Percentiles rank a stretch among this genome's conserved stretches.
Conservation (phyloP, 2,329 filamentous ascomycete species). For the Ambrosiella cleistominuta region DNA sequence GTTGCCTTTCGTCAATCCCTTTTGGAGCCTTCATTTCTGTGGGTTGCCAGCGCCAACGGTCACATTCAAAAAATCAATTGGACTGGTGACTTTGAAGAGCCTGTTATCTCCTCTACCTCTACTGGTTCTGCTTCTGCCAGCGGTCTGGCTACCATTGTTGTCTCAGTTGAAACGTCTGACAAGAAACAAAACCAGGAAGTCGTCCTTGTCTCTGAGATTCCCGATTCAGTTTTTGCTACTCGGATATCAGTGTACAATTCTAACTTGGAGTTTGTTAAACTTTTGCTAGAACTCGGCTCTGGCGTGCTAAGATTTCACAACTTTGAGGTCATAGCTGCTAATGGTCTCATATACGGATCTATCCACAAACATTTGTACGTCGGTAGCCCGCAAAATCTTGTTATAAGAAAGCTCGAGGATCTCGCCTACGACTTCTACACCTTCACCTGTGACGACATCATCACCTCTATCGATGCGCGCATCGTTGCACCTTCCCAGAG, state of each 20-base stretch:
- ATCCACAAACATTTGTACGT: conserved; percentile 23
- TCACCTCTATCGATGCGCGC: conserved; percentile 50
- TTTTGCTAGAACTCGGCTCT: conserved; percentile 6
- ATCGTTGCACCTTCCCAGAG: conserved; percentile 17
- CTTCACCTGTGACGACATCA: conserved; percentile 42
- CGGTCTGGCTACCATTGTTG: conserved; percentile 27
- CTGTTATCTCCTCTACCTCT: conserved; percentile 13
- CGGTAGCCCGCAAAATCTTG: conserved; percentile 17
- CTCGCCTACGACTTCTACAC: conserved; percentile 27
- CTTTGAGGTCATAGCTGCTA: conserved; percentile 3
- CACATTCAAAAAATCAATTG: conserved; percentile 41
- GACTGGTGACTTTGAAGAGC: conserved; percentile 21
- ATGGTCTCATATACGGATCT: conserved; percentile 13
- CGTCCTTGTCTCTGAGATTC: conserved; percentile 27
- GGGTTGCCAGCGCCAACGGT: conserved; percentile 43
- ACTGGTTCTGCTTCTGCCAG: conserved; percentile 25
- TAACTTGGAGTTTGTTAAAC: conserved; percentile 8
- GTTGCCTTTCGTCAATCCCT: conserved; percentile 26
- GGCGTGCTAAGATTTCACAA: conserved; percentile 7
- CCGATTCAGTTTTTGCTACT: conserved; percentile 1
- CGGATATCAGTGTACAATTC: conserved; percentile 10
- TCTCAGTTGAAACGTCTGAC: conserved; percentile 18
- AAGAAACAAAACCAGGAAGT: conserved; percentile 24
- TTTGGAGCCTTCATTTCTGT: conserved; percentile 29
- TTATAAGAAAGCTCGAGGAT: conserved; percentile 16